A percentile compares a stretch with the other conserved stretches of the same genome.
These are phyloP conservation scores for Gossypium turneri DNA, from an alignment of 345 rosid species.

Conservation along the genomic window DNA sequence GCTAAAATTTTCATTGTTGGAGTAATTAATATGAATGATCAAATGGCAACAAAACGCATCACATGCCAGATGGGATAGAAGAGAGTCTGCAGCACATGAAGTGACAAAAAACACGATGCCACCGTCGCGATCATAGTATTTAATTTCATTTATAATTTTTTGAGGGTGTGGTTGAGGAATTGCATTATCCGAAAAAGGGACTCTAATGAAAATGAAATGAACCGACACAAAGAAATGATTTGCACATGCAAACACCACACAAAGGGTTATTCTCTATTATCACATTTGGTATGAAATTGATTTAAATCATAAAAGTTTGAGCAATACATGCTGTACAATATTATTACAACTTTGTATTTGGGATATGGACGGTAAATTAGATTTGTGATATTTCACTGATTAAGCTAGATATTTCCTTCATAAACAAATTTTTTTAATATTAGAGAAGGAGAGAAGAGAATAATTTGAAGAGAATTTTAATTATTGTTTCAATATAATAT, in stretches of 20 bases:
- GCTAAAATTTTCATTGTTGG: no score
- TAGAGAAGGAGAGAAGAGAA: no score
- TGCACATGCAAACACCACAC: background rate
- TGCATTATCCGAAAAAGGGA: background rate
- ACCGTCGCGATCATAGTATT: background rate
- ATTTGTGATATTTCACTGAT: no score
- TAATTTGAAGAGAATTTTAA: no score
- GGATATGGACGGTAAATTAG: no score
- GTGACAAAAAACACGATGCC: background rate
- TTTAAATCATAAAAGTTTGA: background rate
- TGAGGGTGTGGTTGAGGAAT: background rate
- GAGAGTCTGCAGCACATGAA: background rate
- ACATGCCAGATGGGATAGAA: background rate
- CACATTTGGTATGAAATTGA: background rate
- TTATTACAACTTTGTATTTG: no score
- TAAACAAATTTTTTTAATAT: no score
- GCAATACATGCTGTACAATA: no score
- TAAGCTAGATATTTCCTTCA: no score
- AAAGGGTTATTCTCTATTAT: background rate
- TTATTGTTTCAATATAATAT: no score
- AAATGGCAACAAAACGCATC: background rate
- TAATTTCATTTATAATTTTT: background rate
- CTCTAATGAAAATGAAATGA: background rate
- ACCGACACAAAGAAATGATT: background rate
- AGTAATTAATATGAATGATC: background rate